Conservation (phyloP, 2,329 filamentous ascomycete genomes). For the Xylaria arbuscula region DNA sequence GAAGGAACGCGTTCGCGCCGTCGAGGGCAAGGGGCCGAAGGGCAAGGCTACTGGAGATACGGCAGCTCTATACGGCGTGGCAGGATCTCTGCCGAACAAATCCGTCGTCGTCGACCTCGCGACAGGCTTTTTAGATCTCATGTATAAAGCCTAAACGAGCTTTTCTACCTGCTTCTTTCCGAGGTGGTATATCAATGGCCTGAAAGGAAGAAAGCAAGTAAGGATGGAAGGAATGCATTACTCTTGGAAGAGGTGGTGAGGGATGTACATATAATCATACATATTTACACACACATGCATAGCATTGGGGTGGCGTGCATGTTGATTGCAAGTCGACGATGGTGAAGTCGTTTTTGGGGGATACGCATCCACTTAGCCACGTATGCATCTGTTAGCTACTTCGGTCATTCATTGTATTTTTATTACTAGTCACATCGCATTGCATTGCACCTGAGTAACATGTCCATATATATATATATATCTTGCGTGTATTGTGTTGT, state of each 20-base stretch:
- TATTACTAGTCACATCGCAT: neutral
- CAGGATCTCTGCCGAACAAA: constrained; percentile 94
- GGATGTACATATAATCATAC: neutral
- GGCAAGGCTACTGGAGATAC: constrained; percentile 80
- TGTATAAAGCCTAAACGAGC: constrained; percentile 80
- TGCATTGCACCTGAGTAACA: too few relatives aligned
- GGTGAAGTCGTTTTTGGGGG: constrained; percentile 4
- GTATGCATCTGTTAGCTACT: constrained; percentile 3
- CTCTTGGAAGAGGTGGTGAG: constrained; percentile 3
- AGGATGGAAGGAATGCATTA: neutral
- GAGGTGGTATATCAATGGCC: neutral
- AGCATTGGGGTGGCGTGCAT: constrained; percentile 14
- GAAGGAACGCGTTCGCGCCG: constrained; percentile 78
- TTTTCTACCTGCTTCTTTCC: neutral
- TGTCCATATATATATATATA: too few relatives aligned
- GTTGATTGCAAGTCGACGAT: constrained; percentile 2
- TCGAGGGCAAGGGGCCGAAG: constrained; percentile 73
- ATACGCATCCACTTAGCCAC: neutral
- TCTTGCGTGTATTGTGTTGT: too few relatives aligned
- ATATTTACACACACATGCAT: neutral
- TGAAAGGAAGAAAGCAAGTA: neutral
- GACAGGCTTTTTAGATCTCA: constrained; percentile 87
- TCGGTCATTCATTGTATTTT: neutral
- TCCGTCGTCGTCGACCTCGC: constrained; percentile 91
- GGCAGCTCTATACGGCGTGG: constrained; percentile 92